Base-by-base conservation (phyloP, 768 basidiomycete species). In the Boletus speciosus region DNA sequence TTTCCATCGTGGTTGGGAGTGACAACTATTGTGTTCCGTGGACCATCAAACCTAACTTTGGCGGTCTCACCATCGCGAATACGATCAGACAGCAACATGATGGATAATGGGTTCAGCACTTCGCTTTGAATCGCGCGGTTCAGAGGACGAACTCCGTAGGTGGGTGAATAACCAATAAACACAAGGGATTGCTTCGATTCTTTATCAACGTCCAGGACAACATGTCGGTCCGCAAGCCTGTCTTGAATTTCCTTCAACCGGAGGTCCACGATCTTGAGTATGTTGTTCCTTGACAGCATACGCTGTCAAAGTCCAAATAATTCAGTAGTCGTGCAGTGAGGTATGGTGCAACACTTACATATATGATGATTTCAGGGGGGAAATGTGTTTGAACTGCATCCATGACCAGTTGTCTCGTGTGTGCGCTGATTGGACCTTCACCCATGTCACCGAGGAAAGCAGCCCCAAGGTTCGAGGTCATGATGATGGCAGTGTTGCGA, bases 381-480 rank as follows among this genome's bases (percentile, higher is more conserved):
- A 96, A 97, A 68, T 93, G 93, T 1, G 72, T 72, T 60, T 85
- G 85, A 52, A 96, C 90, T 7, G 91, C 81, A 53, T 79, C 77
- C 81, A 91, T 84, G 44, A 98, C 93, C 47, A 88, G 71, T 34
- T 78, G 67, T 55, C 76, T 79, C 5, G 88, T 87, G 47, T 78
- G 71, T 0, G 79, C 66, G 19, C 74, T 82, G 47, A 96, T 83
- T 0, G 82, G 76, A 5, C 90, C 90, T 55, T 86, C 83, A 4
- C 78, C 79, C 76, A 87, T 80, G 46, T 91, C 90, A 52, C 88
- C 83, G 44, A 92, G 76, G 71, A 80, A 88, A 21, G 78, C 76
- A 6, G 90, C 88, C 41, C 91, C 94, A 19, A 96, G 78, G 67
- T 98, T 98, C 46, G 90, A 93, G 5, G 94, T 96, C 84, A 96